phyloP scores from a whole-genome alignment of 2,329 filamentous ascomycete species.

The Sporothrix brunneoviolacea region DNA sequence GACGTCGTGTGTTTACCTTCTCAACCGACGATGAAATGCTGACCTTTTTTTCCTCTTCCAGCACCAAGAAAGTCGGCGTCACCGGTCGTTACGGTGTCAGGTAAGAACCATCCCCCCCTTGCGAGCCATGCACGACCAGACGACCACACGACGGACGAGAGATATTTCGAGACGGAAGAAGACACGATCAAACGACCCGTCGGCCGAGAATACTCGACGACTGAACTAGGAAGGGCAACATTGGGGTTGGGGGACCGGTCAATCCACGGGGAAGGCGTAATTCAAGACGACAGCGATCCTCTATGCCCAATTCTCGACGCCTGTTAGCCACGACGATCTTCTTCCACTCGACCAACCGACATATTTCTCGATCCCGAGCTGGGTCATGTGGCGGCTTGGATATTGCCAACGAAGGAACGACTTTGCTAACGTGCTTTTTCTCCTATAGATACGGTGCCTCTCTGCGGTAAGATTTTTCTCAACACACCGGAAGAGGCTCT shows the following conservation, averaged over 20 bases:
- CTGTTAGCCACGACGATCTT: too few species aligned
- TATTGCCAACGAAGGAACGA: background rate
- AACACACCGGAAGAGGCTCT: too few species aligned
- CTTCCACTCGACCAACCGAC: too few species aligned
- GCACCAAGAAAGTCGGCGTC: slow-evolving; percentile 97
- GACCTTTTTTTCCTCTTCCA: slow-evolving; percentile 14
- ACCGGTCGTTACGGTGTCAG: slow-evolving; percentile 59
- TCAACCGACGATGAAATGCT: slow-evolving; percentile 10
- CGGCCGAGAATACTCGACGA: too few species aligned
- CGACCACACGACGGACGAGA: background rate
- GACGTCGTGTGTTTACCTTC: background rate
- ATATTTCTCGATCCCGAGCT: too few species aligned
- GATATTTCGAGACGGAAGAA: background rate
- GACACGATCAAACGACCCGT: too few species aligned
- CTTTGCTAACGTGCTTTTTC: slow-evolving; percentile 8
- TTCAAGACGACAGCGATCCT: too few species aligned
- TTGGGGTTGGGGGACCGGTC: too few species aligned
- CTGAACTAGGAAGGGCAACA: too few species aligned
- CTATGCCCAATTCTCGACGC: too few species aligned
- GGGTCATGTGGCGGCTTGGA: background rate
- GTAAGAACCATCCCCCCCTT: slow-evolving; percentile 14
- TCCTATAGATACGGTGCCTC: slow-evolving; percentile 85
- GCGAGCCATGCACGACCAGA: background rate
- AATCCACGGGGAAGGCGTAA: too few species aligned
- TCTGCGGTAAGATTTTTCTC: slow-evolving; percentile 53